Evolutionary conservation across 2,329 filamentous ascomycete genomes (phyloP), one percentile per base, ranked within the genome.

Genomic region (Colletotrichum sp.): DNA sequence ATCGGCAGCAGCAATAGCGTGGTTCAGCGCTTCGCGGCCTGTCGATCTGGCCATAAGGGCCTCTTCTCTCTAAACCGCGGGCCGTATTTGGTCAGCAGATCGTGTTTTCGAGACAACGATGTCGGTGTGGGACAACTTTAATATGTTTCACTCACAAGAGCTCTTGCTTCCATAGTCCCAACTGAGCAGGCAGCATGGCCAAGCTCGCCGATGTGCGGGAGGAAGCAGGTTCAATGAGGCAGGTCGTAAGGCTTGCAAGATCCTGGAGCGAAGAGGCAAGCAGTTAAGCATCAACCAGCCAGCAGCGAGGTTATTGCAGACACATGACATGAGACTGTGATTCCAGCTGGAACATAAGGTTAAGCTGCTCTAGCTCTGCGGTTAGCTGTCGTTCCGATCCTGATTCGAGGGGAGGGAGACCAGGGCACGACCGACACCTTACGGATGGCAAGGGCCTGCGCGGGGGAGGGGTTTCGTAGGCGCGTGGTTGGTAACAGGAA

Each of bases 1-100:
- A 82, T 98, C 95, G 26, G 93, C 94, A 6, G 94, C 94, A 78
- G 89, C 87, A 81, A 98, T 95, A 66, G 95, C 93, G 82, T 94
- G 90, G 67, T 92, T 87, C 71, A 98, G 88, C 58, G 95, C 95
- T 79, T 93, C 92, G 72, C 82, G 80, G 76, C 84, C 84, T 61
- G 75, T 82, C 66, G 83, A 83, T 75, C 78, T 81, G 76, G 79
- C 78, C 66, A 84, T 78, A 61, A 86, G 79, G 80, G 81, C 80
- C 80, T 87, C 86, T 76, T 84, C 83, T 77, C 81, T 82, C 86
- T 87, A 43, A 3, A 15, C 13, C 7, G 13, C 21, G 28, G 30
- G 16, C n/a, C 60, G 28, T 30, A 6, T 12, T 18, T 52, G 52
- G 66, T 74, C 36, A 74, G 67, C 36, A n/a, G n/a, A 52, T 21